Percentiles rank a stretch among this genome's conserved stretches.
Conservation (phyloP, 306 rosid genomes). For the Erythrophleum fordii region DNA sequence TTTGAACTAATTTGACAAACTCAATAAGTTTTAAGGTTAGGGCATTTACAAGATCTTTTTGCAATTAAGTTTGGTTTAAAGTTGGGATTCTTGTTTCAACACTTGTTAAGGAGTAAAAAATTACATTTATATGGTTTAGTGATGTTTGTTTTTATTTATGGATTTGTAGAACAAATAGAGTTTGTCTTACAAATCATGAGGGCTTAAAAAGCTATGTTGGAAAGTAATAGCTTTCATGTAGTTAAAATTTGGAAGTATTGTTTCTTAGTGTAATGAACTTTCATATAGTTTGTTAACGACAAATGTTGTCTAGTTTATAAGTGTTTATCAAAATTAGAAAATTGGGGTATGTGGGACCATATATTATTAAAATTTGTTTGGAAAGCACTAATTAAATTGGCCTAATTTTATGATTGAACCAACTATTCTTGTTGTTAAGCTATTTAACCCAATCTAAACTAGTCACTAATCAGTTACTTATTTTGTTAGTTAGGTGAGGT, state of each 20-base stretch:
- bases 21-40: no score
- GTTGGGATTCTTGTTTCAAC: not conserved
- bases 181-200: no score
- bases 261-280: no score
- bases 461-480: constrained; percentile 3
- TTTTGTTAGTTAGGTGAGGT: not conserved
- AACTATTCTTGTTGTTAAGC: not conserved
- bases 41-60: not conserved
- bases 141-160: not conserved
- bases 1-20: no score
- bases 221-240: no score
- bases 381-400: not conserved
- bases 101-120: not conserved
- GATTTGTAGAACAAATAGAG: not conserved
- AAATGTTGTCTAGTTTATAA: no score
- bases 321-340: no score
- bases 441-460: not conserved
- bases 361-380: not conserved
- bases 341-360: no score
- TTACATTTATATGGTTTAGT: no score
- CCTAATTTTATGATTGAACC: constrained; percentile 7
- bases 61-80: not conserved
- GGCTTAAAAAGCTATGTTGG: no score
- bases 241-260: no score
- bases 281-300: no score